These are phyloP conservation scores for Purpureocillium lavendulum DNA, from an alignment of 2,329 filamentous ascomycete species.

Conservation along the genomic window DNA sequence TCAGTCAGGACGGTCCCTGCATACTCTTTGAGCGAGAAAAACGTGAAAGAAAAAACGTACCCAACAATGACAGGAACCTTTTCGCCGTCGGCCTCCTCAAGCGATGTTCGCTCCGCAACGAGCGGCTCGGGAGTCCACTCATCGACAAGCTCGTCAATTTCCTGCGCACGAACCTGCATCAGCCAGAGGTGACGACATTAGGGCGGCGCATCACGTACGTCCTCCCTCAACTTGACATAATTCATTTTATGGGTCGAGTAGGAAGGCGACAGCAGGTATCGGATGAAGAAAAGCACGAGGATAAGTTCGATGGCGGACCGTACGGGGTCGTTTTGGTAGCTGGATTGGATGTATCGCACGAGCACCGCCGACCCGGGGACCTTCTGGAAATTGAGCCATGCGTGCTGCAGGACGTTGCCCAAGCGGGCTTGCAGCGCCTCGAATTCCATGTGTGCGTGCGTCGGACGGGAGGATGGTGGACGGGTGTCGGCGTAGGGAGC, in stretches of 20 bases:
- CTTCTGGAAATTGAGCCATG: slow-evolving; percentile 67
- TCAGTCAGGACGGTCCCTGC: neutral
- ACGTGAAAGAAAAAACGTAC: slow-evolving; percentile 34
- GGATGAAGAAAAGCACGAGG: slow-evolving; percentile 88
- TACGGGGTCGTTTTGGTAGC: slow-evolving; percentile 94
- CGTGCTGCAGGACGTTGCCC: slow-evolving; percentile 41
- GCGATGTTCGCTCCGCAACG: slow-evolving; percentile 61
- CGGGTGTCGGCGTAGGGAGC: no score
- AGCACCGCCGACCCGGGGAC: slow-evolving; percentile 91
- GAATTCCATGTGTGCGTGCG: slow-evolving; percentile 47
- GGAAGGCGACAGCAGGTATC: slow-evolving; percentile 83
- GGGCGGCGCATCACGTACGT: slow-evolving; percentile 31
- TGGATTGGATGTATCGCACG: slow-evolving; percentile 90
- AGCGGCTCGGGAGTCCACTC: slow-evolving; percentile 95
- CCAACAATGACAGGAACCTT: slow-evolving; percentile 82
- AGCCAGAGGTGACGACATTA: neutral
- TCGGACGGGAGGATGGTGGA: no score
- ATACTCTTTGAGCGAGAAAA: neutral
- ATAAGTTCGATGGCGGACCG: slow-evolving; percentile 90
- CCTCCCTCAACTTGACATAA: slow-evolving; percentile 81
- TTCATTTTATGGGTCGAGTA: slow-evolving; percentile 89
- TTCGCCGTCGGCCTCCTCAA: slow-evolving; percentile 78
- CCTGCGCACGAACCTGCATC: slow-evolving; percentile 29
- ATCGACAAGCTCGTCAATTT: slow-evolving; percentile 93
- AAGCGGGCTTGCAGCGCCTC: slow-evolving; percentile 48